Evolutionary conservation across 1,284 basidiomycete genomes (phyloP).

Genomic region (Apiotrichum sp.): DNA sequence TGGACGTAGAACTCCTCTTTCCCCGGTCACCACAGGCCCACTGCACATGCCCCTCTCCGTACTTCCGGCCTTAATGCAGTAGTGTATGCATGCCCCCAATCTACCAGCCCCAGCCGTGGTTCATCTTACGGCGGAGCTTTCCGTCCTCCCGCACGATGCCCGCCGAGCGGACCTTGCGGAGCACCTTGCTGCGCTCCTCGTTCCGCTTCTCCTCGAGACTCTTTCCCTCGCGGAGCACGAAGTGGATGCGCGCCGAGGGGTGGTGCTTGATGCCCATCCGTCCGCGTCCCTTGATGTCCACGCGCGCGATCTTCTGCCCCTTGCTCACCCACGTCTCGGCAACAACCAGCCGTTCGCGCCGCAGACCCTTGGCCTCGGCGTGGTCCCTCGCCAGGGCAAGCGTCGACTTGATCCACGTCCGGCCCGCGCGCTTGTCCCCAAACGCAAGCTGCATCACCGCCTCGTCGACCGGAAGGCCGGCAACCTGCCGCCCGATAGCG

Average conservation of each 20-base stretch:
- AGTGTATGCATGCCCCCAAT: background rate
- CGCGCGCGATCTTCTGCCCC: conserved; percentile 58
- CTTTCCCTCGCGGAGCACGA: conserved; percentile 77
- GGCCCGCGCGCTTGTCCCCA: conserved; percentile 80
- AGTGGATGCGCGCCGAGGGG: conserved; percentile 68
- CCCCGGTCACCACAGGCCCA: too few species aligned
- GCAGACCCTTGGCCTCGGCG: conserved; percentile 73
- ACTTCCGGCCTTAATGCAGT: too few species aligned
- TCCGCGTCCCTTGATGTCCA: conserved; percentile 84
- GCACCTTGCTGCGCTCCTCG: conserved; percentile 59
- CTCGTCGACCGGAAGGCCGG: conserved; percentile 81
- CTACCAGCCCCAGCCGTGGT: conserved; percentile 72
- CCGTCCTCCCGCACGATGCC: conserved; percentile 70
- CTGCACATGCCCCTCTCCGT: too few species aligned
- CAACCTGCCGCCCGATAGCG: conserved; percentile 76
- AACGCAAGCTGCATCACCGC: conserved; percentile 97
- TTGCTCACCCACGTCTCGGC: conserved; percentile 93
- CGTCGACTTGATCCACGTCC: conserved; percentile 73
- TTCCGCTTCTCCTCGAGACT: conserved; percentile 64
- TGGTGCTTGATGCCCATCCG: conserved; percentile 72
- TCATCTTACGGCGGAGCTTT: conserved; percentile 66
- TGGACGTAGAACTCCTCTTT: too few species aligned
- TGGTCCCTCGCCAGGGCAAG: conserved; percentile 81
- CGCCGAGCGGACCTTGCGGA: conserved; percentile 71
- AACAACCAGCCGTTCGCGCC: conserved; percentile 69